Conservation (phyloP, 1,139 yeast species). For the Hyphopichia burtonii region DNA sequence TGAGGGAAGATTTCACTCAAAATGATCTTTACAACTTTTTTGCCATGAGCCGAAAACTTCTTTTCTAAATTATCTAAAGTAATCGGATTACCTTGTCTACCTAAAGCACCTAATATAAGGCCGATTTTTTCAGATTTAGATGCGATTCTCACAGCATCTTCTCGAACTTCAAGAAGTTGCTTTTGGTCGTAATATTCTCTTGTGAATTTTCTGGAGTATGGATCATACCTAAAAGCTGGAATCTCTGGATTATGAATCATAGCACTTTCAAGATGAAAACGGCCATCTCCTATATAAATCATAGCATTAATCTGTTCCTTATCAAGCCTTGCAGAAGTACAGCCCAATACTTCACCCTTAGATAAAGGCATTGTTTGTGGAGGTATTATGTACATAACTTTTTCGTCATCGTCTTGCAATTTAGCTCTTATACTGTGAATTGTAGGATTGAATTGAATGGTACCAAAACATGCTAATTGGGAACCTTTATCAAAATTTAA, state of each 20-base stretch:
- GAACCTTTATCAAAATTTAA: conserved; percentile 65
- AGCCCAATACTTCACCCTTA: conserved; percentile 94
- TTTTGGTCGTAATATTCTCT: conserved; percentile 83
- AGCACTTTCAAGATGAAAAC: conserved; percentile 92
- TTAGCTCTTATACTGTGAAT: conserved; percentile 74
- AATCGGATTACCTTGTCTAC: conserved; percentile 88
- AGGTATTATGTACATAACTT: conserved; percentile 65
- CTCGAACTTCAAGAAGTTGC: conserved; percentile 72
- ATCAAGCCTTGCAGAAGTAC: conserved; percentile 84
- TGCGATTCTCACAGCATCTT: conserved; percentile 62
- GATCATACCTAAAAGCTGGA: conserved; percentile 93
- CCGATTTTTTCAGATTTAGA: conserved; percentile 75
- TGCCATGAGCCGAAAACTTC: conserved; percentile 52
- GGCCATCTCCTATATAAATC: conserved; percentile 93
- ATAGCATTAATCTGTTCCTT: conserved; percentile 67
- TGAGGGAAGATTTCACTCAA: conserved; percentile 92
- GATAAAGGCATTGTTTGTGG: conserved; percentile 94
- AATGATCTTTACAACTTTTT: conserved; percentile 75
- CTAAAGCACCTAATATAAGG: conserved; percentile 88
- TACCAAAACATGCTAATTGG: conserved; percentile 80
- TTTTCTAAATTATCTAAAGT: conserved; percentile 68
- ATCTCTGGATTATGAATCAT: conserved; percentile 96
- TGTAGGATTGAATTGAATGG: conserved; percentile 95
- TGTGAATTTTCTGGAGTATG: conserved; percentile 88
- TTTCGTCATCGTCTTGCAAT: conserved; percentile 47